These are phyloP conservation scores for Yarrowia yakushimensis DNA, from an alignment of 805 yeast species.

Conservation along the genomic window DNA sequence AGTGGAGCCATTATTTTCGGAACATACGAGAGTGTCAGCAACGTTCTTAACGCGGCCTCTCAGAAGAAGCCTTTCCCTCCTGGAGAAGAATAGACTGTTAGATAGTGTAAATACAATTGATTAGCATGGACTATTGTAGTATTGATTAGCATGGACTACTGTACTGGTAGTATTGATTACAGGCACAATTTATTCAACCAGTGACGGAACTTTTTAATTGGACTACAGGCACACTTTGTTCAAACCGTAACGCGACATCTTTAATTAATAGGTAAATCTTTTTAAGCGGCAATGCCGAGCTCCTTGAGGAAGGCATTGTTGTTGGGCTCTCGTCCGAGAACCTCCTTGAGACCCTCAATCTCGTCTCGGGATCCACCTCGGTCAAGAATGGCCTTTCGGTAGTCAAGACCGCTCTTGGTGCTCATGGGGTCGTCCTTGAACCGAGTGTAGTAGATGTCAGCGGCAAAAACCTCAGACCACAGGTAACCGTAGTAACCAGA, in stretches of 20 bases:
- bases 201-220: too few relatives aligned
- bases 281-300: constrained; percentile 23
- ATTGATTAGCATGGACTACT: too few relatives aligned
- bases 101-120: constrained; percentile 14
- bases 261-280: neutral
- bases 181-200: too few relatives aligned
- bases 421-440: constrained; percentile 69
- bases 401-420: constrained; percentile 56
- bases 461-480: constrained; percentile 82
- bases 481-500: constrained; percentile 86
- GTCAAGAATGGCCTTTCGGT: constrained; percentile 64
- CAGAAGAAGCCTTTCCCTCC: constrained; percentile 42
- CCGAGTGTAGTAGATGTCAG: constrained; percentile 71
- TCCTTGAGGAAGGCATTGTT: constrained; percentile 59
- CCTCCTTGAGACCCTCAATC: constrained; percentile 57
- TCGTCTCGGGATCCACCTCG: constrained; percentile 75
- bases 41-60: constrained; percentile 41
- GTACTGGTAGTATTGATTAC: too few relatives aligned
- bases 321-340: constrained; percentile 74
- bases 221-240: too few relatives aligned
- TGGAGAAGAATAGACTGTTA: constrained; percentile 28
- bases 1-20: constrained; percentile 68
- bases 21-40: constrained; percentile 57
- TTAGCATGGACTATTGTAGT: neutral
- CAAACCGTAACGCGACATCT: neutral